Evolutionary conservation across 2,329 filamentous ascomycete genomes (phyloP).

Genomic region (Hirsutella thompsonii): DNA sequence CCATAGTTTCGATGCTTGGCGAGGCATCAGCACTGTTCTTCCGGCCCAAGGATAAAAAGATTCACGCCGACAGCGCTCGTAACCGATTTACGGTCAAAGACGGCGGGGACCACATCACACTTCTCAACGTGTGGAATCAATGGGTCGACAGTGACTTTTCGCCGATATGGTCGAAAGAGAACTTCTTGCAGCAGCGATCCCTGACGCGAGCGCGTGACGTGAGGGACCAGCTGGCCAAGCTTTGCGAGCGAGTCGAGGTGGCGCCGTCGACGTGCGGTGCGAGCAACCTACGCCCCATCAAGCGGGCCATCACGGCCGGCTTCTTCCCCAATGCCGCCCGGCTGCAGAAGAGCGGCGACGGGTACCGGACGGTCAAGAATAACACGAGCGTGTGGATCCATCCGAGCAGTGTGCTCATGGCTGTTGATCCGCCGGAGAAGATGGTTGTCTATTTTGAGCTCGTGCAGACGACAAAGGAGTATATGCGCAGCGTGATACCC

Average conservation of each 20-base stretch:
- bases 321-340: slow-evolving; percentile 92
- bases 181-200: slow-evolving; percentile 86
- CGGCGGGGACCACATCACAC: slow-evolving; percentile 77
- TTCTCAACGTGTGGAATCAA: slow-evolving; percentile 90
- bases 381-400: slow-evolving; percentile 85
- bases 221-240: slow-evolving; percentile 77
- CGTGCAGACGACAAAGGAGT: slow-evolving; percentile 78
- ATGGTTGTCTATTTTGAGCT: slow-evolving; percentile 83
- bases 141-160: slow-evolving; percentile 90
- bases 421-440: slow-evolving; percentile 60
- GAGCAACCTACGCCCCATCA: slow-evolving; percentile 60
- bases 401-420: slow-evolving; percentile 70
- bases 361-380: slow-evolving; percentile 85
- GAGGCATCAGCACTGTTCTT: slow-evolving; percentile 87
- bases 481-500: slow-evolving; percentile 79
- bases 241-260: slow-evolving; percentile 90
- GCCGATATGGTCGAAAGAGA: slow-evolving; percentile 78
- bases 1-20: slow-evolving; percentile 86
- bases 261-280: slow-evolving; percentile 55
- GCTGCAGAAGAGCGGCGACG: slow-evolving; percentile 70
- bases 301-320: slow-evolving; percentile 77
- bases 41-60: slow-evolving; percentile 92
- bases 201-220: slow-evolving; percentile 83
- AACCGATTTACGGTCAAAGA: slow-evolving; percentile 82
- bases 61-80: slow-evolving; percentile 84